Evolutionary conservation across 768 basidiomycete genomes (phyloP).

Genomic region (Cystofilobasidium macerans): DNA sequence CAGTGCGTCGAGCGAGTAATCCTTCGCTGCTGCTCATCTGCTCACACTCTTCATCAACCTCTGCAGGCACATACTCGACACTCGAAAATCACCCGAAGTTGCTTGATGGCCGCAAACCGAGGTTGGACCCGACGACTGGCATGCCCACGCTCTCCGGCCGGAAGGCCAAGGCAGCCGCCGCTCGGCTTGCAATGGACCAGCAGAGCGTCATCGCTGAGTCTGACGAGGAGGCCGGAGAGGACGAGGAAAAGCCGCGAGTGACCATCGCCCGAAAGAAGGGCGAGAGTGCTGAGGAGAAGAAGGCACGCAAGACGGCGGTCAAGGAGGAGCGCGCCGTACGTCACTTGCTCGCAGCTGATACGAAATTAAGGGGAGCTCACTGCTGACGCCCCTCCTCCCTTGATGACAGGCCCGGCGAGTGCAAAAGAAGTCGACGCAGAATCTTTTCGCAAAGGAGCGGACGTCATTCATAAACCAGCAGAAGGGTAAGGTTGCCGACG

Average conservation of each 20-base stretch:
- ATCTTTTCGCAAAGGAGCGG: conserved; percentile 40
- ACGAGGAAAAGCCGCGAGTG: conserved; percentile 37
- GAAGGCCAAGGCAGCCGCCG: conserved; percentile 9
- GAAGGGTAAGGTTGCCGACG: conserved; percentile 35
- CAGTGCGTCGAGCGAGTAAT: conserved; percentile 63
- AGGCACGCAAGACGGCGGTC: conserved; percentile 42
- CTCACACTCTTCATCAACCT: neutral
- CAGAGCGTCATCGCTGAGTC: conserved; percentile 16
- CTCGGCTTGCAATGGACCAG: neutral
- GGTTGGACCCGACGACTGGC: conserved; percentile 64
- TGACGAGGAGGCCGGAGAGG: conserved; percentile 31
- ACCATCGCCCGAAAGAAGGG: conserved; percentile 60
- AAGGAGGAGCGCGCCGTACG: conserved; percentile 41
- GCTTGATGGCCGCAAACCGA: conserved; percentile 60
- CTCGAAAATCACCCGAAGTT: conserved; percentile 91
- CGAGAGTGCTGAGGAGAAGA: conserved; percentile 50
- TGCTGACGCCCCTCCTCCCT: no score
- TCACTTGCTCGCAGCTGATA: neutral
- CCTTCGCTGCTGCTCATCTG: neutral
- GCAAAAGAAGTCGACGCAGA: conserved; percentile 43
- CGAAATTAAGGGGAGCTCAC: no score
- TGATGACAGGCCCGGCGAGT: conserved; percentile 36
- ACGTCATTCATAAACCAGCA: conserved; percentile 39
- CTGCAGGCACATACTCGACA: conserved; percentile 90
- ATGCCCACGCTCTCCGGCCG: conserved; percentile 47